A percentile compares a stretch with the other conserved stretches of the same genome.
phyloP scores from a whole-genome alignment of 305 asterid genomes.

The Fraxinus floribunda region DNA sequence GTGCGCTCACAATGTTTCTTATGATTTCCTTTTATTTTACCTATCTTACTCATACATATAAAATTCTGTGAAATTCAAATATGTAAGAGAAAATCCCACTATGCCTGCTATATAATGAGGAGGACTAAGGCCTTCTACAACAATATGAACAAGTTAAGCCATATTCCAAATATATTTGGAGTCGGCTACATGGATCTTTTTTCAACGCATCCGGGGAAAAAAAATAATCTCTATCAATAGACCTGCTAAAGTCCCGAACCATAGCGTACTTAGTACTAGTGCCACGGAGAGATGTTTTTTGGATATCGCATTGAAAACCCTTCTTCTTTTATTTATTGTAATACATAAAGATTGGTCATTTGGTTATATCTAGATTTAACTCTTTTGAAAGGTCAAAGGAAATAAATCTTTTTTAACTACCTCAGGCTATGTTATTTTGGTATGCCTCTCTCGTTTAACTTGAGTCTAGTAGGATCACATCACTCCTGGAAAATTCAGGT shows the following conservation, averaged over 20 bases:
- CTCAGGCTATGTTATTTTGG: not conserved
- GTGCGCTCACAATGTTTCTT: conserved; percentile 1
- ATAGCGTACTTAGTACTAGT: not conserved
- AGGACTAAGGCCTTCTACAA: not conserved
- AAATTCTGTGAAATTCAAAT: not conserved
- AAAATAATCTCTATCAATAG: not conserved
- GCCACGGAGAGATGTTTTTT: not conserved
- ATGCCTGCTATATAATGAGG: not conserved
- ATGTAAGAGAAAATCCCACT: not conserved
- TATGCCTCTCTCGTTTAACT: not conserved
- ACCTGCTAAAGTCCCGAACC: not conserved
- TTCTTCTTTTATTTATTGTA: not conserved
- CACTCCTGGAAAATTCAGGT: not conserved
- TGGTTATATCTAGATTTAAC: not conserved
- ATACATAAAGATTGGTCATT: not conserved
- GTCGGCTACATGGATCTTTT: not conserved
- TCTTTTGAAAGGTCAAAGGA: not conserved
- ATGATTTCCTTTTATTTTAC: not conserved
- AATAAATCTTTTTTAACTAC: not conserved
- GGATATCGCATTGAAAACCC: not conserved
- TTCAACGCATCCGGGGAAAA: not conserved
- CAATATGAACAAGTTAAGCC: not conserved
- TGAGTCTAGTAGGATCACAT: not conserved
- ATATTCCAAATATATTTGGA: not conserved
- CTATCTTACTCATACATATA: not conserved